Evolutionary conservation across 805 yeast species (phyloP).

Genomic region (Yarrowia sp.): DNA sequence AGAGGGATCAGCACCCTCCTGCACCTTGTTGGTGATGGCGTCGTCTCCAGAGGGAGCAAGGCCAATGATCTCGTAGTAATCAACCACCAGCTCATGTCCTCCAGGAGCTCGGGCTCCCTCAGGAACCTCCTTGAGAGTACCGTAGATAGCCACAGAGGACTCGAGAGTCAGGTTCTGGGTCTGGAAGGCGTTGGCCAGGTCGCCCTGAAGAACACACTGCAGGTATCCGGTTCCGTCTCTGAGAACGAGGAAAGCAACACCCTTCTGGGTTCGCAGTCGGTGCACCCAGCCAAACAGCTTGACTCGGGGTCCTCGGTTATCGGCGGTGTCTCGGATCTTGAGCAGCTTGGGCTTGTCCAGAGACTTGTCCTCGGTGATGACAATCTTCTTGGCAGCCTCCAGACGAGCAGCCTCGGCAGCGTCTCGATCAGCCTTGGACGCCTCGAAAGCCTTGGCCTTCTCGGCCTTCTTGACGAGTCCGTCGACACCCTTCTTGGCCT

Average conservation of each 20-base stretch:
- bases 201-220: constrained; percentile 86
- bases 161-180: constrained; percentile 86
- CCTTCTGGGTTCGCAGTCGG: constrained; percentile 89
- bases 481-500: constrained; percentile 94
- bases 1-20: constrained; percentile 92
- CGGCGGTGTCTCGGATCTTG: constrained; percentile 59
- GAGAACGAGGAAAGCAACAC: constrained; percentile 81
- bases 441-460: constrained; percentile 55
- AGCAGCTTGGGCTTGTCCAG: constrained; percentile 66
- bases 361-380: constrained; percentile 67
- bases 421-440: constrained; percentile 52
- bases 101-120: constrained; percentile 98
- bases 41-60: constrained; percentile 96
- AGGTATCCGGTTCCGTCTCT: constrained; percentile 94
- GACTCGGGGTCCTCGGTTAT: constrained; percentile 65
- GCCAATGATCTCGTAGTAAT: constrained; percentile 84
- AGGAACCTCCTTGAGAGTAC: constrained; percentile 78
- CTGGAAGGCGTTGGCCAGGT: constrained; percentile 84
- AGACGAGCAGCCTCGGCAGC: constrained; percentile 72
- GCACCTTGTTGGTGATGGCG: constrained; percentile 89
- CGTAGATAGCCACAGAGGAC: constrained; percentile 76
- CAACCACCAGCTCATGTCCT: constrained; percentile 89
- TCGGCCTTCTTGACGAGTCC: constrained; percentile 80
- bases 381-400: constrained; percentile 75
- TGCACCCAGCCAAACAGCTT: constrained; percentile 93